Evolutionary conservation across 2,329 filamentous ascomycete genomes (phyloP), one percentile per base, ranked within the genome.

Genomic region (Fusarium nygamai): DNA sequence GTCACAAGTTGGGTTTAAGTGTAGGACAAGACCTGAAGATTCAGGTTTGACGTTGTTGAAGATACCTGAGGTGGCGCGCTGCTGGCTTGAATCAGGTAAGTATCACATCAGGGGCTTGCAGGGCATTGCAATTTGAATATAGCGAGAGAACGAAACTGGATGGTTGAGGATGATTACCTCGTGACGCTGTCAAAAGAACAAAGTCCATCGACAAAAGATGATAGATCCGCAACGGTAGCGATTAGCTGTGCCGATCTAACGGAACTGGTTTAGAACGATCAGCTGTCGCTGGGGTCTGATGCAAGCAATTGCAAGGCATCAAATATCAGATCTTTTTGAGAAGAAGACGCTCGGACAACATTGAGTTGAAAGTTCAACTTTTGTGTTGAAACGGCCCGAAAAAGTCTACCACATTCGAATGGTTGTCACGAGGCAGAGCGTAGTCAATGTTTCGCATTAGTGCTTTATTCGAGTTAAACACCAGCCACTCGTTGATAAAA

Each of bases 161-260:
- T 36, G 19, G 27, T 10, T 36, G 48, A 62, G 14, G 16, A 24
- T n/a, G 38, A 43, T 19, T 12, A 20, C 20, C 16, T 38, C 17
- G 31, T 67, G 54, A 69, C 43, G 41, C n/a, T 46, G 57, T 44
- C 36, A 41, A 56, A 56, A 63, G 47, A 54, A 47, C 41, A 56
- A 46, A 60, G 33, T 20, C 48, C 56, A 34, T 48, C 27, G n/a
- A 61, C 46, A 47, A 36, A 46, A 41, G 39, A 47, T 27, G 43
- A 51, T 16, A 51, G 43, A 60, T 60, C 43, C 43, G 43, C 47
- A 46, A 41, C 51, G 58, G 58, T 58, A 34, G 41, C 44, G 60
- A 70, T 73, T 73, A 73, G 69, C 61, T 57, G 56, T 43, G 69
- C 43, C 65, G 72, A 75, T 75, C 65, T 27, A 64, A 66, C 61